Conservation (phyloP, 2,329 filamentous ascomycete species). For the Xenoacremonium recifei region DNA sequence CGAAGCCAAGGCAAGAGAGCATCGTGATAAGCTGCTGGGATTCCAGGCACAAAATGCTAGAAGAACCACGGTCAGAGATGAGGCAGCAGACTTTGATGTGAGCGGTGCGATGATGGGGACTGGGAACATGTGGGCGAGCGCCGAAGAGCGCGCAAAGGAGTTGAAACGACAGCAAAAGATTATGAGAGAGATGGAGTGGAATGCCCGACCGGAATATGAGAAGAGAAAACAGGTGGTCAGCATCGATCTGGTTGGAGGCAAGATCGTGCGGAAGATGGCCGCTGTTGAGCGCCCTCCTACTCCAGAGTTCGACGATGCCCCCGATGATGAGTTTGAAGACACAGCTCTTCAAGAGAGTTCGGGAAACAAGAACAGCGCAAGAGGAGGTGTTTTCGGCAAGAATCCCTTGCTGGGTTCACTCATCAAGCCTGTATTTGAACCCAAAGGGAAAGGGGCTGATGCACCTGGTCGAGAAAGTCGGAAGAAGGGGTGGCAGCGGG, state of each 20-base stretch:
- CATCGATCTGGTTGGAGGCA: slow-evolving; percentile 77
- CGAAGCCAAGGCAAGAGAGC: slow-evolving; percentile 68
- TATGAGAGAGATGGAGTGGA: slow-evolving; percentile 83
- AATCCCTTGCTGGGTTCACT: slow-evolving; percentile 67
- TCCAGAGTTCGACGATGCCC: slow-evolving; percentile 45
- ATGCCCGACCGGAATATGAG: slow-evolving; percentile 81
- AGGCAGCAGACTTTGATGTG: slow-evolving; percentile 66
- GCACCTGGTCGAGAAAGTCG: slow-evolving; percentile 39
- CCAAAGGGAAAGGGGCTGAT: slow-evolving; percentile 49
- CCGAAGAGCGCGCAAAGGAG: slow-evolving; percentile 77
- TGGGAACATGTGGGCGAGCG: slow-evolving; percentile 74
- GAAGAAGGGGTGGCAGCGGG: slow-evolving; percentile 53
- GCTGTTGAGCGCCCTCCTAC: slow-evolving; percentile 57
- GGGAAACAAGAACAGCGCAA: slow-evolving; percentile 29
- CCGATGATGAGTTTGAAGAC: slow-evolving; percentile 30
- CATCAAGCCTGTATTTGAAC: slow-evolving; percentile 61
- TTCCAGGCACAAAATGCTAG: slow-evolving; percentile 86
- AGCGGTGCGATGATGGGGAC: slow-evolving; percentile 42
- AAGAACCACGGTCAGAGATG: slow-evolving; percentile 81
- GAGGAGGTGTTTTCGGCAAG: slow-evolving; percentile 61
- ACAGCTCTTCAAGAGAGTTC: slow-evolving; percentile 32
- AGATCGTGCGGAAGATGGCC: slow-evolving; percentile 71
- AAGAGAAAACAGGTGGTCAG: slow-evolving; percentile 82
- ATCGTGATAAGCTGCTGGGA: slow-evolving; percentile 75
- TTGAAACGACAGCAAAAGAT: slow-evolving; percentile 84